phyloP scores from a whole-genome alignment of 495 filamentous ascomycete genomes.

The Elaphomyces granulatus region DNA sequence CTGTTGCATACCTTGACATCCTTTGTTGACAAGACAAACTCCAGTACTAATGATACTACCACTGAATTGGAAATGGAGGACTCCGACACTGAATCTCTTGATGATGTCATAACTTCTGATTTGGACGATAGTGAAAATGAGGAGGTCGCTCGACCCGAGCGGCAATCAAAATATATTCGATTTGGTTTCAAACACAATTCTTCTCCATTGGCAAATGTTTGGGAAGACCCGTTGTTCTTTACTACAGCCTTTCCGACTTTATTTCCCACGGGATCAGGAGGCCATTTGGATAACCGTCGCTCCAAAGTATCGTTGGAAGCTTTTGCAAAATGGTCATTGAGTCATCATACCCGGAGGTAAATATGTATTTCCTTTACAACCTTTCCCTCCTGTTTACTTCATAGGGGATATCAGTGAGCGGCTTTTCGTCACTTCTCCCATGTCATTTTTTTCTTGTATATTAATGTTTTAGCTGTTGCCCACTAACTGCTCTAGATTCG shows the following conservation, averaged over 20 bases:
- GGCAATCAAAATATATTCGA: too few relatives aligned
- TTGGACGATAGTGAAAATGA: neutral
- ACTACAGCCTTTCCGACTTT: slow-evolving; percentile 10
- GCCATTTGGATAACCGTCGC: slow-evolving; percentile 6
- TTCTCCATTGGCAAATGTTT: slow-evolving; percentile 4
- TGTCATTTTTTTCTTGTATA: too few relatives aligned
- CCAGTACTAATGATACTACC: neutral
- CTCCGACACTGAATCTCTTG: neutral
- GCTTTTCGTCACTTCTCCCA: too few relatives aligned
- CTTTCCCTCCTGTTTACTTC: too few relatives aligned
- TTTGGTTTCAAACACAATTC: neutral
- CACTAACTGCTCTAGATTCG: too few relatives aligned
- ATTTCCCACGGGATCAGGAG: slow-evolving; percentile 10
- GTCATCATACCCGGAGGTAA: slow-evolving; percentile 9
- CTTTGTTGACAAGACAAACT: neutral
- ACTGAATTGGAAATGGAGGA: neutral
- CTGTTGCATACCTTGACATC: slow-evolving; percentile 4
- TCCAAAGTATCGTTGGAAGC: slow-evolving; percentile 3
- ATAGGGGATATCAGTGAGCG: too few relatives aligned
- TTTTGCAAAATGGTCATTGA: slow-evolving; percentile 6
- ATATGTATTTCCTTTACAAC: too few relatives aligned
- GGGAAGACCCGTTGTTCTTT: slow-evolving; percentile 7
- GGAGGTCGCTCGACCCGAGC: neutral
- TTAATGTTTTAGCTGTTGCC: too few relatives aligned
- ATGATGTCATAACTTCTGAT: neutral